Evolutionary conservation across 495 filamentous ascomycete species (phyloP), one percentile per base, ranked within the genome.

Genomic region (Podospora conica): DNA sequence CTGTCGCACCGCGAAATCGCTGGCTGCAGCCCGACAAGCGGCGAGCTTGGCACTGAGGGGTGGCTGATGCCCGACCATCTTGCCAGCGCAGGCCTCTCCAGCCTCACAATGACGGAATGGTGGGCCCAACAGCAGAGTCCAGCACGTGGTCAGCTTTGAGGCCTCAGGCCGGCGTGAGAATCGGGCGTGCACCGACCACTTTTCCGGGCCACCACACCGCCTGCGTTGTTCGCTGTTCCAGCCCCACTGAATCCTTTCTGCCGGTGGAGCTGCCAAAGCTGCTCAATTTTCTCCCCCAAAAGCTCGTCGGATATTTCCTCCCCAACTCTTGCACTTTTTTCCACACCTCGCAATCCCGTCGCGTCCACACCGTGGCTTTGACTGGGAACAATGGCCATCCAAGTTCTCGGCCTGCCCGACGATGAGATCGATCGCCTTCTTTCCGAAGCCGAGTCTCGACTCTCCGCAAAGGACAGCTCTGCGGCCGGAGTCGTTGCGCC

Each of bases 71-170:
- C 72, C 72, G 72, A 75, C 71, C 70, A 63, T 31, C 68, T 68
- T 74, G 74, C 61, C 72, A 59, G 18, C n/a, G 40, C 21, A 64
- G 31, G 28, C 18, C 28, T 60, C 67, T 70, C 72, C 72, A 74
- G 72, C 70, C 74, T 76, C 72, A 74, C 58, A 69, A 69, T 73
- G 71, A 73, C 71, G 67, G 64, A 68, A 71, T 65, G 24, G 55
- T 48, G 29, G 64, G 69, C 53, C 18, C 28, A 20, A 21, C 20
- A 58, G 33, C 12, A n/a, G n/a, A 8, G 9, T 31, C n/a, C 53
- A 56, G 63, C 63, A 62, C 27, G 64, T 8, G 40, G 63, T 53
- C 54, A 56, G 71, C 66, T 70, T 67, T 65, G 70, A n/a, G 40
- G 40, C 15, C 40, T 48, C 40, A 48, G 40, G 40, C 40, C 40